Percentiles rank a stretch among this genome's conserved stretches.
Conservation (phyloP, 2,329 filamentous ascomycete species). For the Phyllosticta paracitricarpa region DNA sequence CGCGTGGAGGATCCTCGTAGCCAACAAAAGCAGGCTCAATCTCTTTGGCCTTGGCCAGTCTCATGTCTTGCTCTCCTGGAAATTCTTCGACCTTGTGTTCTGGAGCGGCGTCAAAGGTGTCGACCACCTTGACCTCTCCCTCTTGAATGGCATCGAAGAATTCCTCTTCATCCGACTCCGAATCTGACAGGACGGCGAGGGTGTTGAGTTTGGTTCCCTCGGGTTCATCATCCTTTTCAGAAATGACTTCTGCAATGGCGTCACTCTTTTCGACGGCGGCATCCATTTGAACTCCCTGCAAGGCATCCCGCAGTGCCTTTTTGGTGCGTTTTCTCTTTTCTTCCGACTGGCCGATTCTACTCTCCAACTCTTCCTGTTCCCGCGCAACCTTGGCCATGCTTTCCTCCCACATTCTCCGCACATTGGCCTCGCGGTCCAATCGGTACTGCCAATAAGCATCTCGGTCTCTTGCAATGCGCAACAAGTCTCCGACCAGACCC, state of each 20-base stretch:
- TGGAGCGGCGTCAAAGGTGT: conserved; percentile 35
- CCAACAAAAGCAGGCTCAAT: conserved; percentile 73
- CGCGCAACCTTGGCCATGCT: conserved; percentile 95
- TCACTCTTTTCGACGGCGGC: conserved; percentile 12
- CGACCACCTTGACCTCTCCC: conserved; percentile 74
- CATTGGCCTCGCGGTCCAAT: conserved; percentile 79
- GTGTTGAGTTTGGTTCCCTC: conserved; percentile 44
- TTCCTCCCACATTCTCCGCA: conserved; percentile 96
- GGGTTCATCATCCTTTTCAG: conserved; percentile 16
- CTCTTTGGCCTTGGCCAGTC: conserved; percentile 45
- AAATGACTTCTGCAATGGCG: conserved; percentile 19
- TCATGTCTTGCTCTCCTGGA: conserved; percentile 31
- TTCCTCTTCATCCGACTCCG: conserved; percentile 75
- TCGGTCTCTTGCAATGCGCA: conserved; percentile 87
- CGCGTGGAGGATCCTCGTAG: conserved; percentile 81
- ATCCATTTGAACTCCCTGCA: conserved; percentile 45
- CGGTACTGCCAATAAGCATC: conserved; percentile 97
- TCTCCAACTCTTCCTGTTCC: conserved; percentile 87
- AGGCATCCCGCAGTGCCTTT: conserved; percentile 74
- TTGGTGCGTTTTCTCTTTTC: conserved; percentile 84
- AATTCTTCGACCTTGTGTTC: conserved; percentile 28
- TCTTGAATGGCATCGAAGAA: conserved; percentile 97
- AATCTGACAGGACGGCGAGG: conserved; percentile 55
- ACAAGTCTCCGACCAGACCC: conserved; percentile 70
- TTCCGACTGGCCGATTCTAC: conserved; percentile 78